phyloP scores from a whole-genome alignment of 257 asterid species.

The Penstemon newberryi region DNA sequence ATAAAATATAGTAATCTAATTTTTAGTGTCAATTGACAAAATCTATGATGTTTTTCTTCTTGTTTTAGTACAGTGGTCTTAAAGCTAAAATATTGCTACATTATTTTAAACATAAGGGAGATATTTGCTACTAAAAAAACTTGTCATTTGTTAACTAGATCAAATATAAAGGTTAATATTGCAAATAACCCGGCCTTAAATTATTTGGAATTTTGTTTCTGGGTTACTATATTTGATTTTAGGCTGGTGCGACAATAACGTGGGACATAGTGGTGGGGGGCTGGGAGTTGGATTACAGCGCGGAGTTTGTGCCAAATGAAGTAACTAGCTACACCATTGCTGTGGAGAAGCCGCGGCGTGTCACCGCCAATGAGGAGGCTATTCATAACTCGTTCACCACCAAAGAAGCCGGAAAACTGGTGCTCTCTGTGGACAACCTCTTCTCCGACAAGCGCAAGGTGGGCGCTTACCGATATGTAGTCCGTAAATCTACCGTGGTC shows the following conservation, averaged over 20 bases:
- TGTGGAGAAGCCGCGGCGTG: constrained; percentile 69
- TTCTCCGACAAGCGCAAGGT: constrained; percentile 74
- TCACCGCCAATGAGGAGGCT: constrained; percentile 54
- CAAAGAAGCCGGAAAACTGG: constrained; percentile 70
- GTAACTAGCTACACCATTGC: constrained; percentile 77
- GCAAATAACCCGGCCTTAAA: background rate
- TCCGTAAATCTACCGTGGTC: constrained; percentile 46
- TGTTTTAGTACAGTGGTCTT: no score
- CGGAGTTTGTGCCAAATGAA: constrained; percentile 62
- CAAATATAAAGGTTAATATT: background rate
- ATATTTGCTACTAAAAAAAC: no score
- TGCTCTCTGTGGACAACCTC: constrained; percentile 71
- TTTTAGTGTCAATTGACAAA: no score
- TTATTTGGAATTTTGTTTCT: background rate
- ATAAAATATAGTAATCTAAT: no score
- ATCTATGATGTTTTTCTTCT: no score
- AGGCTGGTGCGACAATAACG: constrained; percentile 73
- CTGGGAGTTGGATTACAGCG: constrained; percentile 83
- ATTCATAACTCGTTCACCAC: constrained; percentile 65
- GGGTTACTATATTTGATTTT: background rate
- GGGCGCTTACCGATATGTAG: constrained; percentile 76
- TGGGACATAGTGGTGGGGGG: constrained; percentile 96
- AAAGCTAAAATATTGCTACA: no score
- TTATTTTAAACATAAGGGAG: no score
- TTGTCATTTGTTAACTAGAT: no score